Evolutionary conservation across 768 basidiomycete genomes (phyloP), one percentile per base, ranked within the genome.

Genomic region (Boletus bicolor): DNA sequence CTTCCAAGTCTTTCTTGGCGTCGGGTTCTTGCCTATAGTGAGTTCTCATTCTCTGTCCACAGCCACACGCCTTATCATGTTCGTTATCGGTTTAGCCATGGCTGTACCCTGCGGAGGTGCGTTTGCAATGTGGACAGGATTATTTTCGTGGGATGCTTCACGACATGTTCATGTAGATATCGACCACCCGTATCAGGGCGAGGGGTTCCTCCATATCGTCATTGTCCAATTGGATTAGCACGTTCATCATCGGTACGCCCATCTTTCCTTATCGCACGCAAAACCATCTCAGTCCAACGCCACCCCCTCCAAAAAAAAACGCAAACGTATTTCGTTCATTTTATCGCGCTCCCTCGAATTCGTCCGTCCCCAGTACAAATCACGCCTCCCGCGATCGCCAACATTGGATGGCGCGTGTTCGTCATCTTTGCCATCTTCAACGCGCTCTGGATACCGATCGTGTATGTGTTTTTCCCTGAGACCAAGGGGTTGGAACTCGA

Each of bases 81-180:
- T 21, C 21, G 26, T 36, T 24, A 24, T 26, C 21, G 30, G 44
- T 7, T 37, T 55, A 44, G 43, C 36, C 43, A 24, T 45, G 30
- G 53, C 51, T 32, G 7, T 56, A 45, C 32, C 35, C 35, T 28
- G 50, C 49, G 28, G 50, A 53, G 49, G 49, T 43, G 41, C 7
- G 26, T 44, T 30, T n/a, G n/a, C n/a, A 51, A 28, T 48, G 46
- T 28, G 53, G 8, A 34, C n/a, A 26, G 11, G 10, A 17, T 48
- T 5, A 5, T 12, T n/a, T 42, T 30, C 26, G 5, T 28, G 3
- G 4, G 7, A 17, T 8, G n/a, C 19, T 30, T 11, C 30, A 21
- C n/a, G 38, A 17, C 49, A 21, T 6, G 12, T 12, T 30, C n/a
- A 50, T 12, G 7, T 32, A 32, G 49, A 34, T 54, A 11, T 55